phyloP scores from a whole-genome alignment of 768 basidiomycete genomes.

The Amanita pseudoporphyria region DNA sequence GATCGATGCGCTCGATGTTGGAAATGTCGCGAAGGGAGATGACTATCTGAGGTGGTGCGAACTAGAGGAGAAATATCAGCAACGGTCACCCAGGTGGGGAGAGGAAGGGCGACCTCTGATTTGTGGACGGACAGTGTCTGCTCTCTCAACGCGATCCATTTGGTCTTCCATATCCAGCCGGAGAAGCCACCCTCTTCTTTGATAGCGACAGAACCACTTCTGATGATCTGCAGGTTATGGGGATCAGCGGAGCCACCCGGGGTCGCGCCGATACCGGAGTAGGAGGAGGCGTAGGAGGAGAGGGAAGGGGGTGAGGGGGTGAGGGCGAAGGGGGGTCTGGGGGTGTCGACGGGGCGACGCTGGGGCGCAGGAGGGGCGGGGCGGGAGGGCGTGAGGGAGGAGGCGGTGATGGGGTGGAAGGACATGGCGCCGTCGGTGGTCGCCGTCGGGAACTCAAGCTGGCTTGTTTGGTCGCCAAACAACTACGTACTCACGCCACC shows the following conservation, averaged over 20 bases:
- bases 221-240: constrained; percentile 38
- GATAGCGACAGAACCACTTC: constrained; percentile 68
- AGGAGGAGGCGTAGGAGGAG: constrained; percentile 56
- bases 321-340: constrained; percentile 40
- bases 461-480: too few species aligned
- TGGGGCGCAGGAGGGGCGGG: constrained; percentile 68
- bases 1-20: constrained; percentile 84
- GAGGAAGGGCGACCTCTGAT: constrained; percentile 54
- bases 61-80: constrained; percentile 21
- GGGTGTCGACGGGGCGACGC: constrained; percentile 33
- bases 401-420: constrained; percentile 29
- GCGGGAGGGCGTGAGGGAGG: constrained; percentile 66
- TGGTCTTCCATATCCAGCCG: constrained; percentile 85
- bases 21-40: constrained; percentile 71
- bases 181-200: constrained; percentile 88
- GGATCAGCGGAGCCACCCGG: constrained; percentile 43
- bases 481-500: too few species aligned
- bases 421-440: constrained; percentile 18
- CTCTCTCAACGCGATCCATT: constrained; percentile 84
- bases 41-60: constrained; percentile 44
- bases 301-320: constrained; percentile 39
- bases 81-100: neutral
- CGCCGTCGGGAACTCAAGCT: too few species aligned
- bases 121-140: constrained; percentile 76
- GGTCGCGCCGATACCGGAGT: constrained; percentile 76